Evolutionary conservation across 192 early-diverging fungal genomes (phyloP), one percentile per base, ranked within the genome.

Genomic region (Dissophora globulifera): DNA sequence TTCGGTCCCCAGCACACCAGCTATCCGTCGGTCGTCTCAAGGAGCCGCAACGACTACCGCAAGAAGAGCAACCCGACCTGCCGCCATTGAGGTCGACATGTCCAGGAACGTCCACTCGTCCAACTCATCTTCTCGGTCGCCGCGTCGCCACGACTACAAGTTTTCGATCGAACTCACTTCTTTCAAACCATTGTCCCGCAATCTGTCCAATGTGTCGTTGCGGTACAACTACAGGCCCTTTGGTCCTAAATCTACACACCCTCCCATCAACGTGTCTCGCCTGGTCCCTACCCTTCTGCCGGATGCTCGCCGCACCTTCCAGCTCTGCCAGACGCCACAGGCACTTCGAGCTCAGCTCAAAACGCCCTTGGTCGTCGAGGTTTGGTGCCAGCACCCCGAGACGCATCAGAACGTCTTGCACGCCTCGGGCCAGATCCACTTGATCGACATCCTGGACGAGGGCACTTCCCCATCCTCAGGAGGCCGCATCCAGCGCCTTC

Each of bases 181-280:
- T 6, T 76, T 76, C 72, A 76, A 76, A 52, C 55, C 63, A 1
- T 27, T 65, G 6, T 67, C 62, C 15, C 56, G 63, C 16, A 55
- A 54, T 25, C 29, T 76, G 50, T 47, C 33, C 20, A 66, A 67
- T 19, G 72, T 76, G 29, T 76, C 72, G 13, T 35, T 76, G 43
- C 61, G 72, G 7, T 76, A 76, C 63, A 76, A 76, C 45, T 76
- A 76, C 58, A 56, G 72, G 4, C 72, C 72, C 19, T 76, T 76
- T 47, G 72, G 72, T 40, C 72, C 72, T 15, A 76, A 76, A 23
- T 76, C 72, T 0, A 76, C 72, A 5, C 72, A 76, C 19, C 72
- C 72, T 13, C 72, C 72, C 0, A 26, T 76, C 63, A 76, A 62
- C 48, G 63, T 56, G 25, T 35, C 72, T 12, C 53, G 72, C 22